Evolutionary conservation across 2,329 filamentous ascomycete genomes (phyloP).

Genomic region (Fusarium sp.): DNA sequence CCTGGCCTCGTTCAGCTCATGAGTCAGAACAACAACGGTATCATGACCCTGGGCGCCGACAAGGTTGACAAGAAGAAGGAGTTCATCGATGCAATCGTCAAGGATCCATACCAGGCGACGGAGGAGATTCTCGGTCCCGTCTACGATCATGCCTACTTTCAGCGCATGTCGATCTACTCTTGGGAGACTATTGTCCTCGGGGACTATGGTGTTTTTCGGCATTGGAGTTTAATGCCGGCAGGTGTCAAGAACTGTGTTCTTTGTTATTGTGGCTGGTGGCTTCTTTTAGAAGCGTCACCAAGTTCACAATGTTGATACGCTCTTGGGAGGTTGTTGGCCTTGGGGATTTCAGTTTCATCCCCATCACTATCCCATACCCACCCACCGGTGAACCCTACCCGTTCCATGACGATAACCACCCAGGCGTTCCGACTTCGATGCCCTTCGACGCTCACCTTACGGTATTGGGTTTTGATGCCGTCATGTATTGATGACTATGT

Average conservation of each 20-base stretch:
- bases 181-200: constrained; percentile 9
- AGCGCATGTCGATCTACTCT: background rate
- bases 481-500: background rate
- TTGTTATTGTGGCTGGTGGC: background rate
- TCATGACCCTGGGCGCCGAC: constrained; percentile 31
- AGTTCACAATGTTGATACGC: background rate
- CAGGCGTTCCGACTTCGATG: background rate
- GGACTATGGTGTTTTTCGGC: background rate
- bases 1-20: constrained; percentile 38
- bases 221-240: no score
- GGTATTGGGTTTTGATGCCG: background rate
- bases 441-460: background rate
- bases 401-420: background rate
- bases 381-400: background rate
- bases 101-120: constrained; percentile 32
- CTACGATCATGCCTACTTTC: constrained; percentile 15
- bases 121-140: constrained; percentile 35
- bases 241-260: background rate
- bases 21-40: constrained; percentile 36
- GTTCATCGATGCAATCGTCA: constrained; percentile 26
- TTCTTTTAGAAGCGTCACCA: background rate
- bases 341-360: background rate
- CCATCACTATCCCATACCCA: constrained; percentile 1
- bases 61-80: constrained; percentile 29
- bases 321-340: constrained; percentile 3